Conservation (phyloP, 345 rosid species). For the Gossypium herbaceum region DNA sequence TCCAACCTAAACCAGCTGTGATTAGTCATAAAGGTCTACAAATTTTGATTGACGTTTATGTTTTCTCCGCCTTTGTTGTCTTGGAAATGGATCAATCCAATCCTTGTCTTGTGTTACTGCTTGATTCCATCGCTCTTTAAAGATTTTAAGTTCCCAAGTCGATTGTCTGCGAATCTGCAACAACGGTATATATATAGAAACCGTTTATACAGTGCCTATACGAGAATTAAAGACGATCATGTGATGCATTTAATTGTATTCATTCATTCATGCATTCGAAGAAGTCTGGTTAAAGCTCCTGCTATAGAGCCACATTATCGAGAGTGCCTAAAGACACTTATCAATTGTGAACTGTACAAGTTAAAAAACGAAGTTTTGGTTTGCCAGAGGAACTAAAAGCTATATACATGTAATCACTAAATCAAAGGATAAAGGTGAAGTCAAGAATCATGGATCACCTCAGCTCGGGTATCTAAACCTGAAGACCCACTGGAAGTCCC, state of each 20-base stretch:
- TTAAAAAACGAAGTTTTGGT: neutral
- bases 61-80: conserved; percentile 25
- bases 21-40: neutral
- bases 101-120: conserved; percentile 60
- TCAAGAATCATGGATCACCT: conserved; percentile 39
- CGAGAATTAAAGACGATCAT: no score
- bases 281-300: neutral
- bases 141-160: conserved; percentile 69
- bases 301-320: neutral
- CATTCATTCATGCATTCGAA: neutral
- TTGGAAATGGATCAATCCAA: conserved; percentile 66
- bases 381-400: neutral
- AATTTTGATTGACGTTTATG: conserved; percentile 19
- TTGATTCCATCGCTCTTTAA: conserved; percentile 71
- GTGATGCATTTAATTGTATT: neutral
- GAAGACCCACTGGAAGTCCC: conserved; percentile 27
- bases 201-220: neutral
- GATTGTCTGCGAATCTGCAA: conserved; percentile 90
- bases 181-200: neutral
- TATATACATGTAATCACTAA: neutral
- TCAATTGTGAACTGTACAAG: neutral
- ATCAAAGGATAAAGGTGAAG: neutral
- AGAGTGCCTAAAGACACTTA: neutral
- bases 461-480: conserved; percentile 44
- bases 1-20: conserved; percentile 4